Evolutionary conservation across 495 filamentous ascomycete species (phyloP), one percentile per base, ranked within the genome.

Genomic region (Penicillium paxilli): DNA sequence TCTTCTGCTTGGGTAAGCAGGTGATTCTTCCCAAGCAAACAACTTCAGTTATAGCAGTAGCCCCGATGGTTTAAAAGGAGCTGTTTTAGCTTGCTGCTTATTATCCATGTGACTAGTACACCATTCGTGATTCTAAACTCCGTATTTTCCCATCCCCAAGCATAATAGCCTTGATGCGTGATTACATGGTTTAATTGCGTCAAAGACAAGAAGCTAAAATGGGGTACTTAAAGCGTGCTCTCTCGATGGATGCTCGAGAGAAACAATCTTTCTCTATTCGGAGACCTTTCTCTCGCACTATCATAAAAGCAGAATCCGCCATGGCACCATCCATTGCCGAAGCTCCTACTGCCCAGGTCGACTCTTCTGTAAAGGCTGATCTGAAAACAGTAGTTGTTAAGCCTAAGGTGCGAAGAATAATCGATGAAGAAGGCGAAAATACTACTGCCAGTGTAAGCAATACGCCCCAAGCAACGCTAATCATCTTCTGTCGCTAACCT

Each of bases 281-380:
- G 11, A 14, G n/a, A 14, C 0, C 2, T 4, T 9, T 32, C 7
- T 38, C 16, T 20, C 40, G 23, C 11, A 24, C 40, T 42, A 4
- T n/a, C n/a, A 8, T 7, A 37, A 8, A 6, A 7, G 6, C 10
- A 22, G 19, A 24, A 4, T 11, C 19, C 20, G 48, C 46, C 22
- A 67, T 67, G 65, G 62, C 62, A 23, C 65, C 65, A 9, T 67
- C 62, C 47, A 54, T 65, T 25, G 49, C 55, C 16, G 54, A 63
- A 48, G 25, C 21, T 19, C 20, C 55, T 2, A 20, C 50, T 3
- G 20, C 47, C 5, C 37, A 59, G n/a, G 23, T 65, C 8, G 32
- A 52, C 17, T 59, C 62, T 30, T 62, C 65, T 54, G 16, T 61
- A 1, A 67, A 65, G 54, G 21, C 33, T 2, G 19, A 28, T 20